Evolutionary conservation across 73 alveolate genomes (phyloP).

Genomic region (Tetrahymena borealis): DNA sequence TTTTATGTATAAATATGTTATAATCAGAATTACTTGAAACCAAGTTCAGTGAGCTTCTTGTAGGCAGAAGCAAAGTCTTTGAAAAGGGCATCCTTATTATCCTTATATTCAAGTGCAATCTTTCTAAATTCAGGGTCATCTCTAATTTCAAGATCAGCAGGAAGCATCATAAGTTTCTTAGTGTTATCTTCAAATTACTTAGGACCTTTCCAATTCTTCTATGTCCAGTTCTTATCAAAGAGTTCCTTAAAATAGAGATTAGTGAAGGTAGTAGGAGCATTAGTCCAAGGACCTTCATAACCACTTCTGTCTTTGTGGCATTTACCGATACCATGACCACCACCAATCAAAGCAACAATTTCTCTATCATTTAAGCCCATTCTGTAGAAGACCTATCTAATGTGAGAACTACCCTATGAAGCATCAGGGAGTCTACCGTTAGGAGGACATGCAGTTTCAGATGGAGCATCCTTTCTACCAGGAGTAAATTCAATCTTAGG

Average conservation of each 20-base stretch:
- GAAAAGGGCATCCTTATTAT: not conserved
- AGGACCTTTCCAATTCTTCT: not conserved
- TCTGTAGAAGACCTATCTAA: slow-evolving; percentile 40
- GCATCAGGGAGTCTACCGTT: slow-evolving; percentile 42
- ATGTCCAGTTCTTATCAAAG: not conserved
- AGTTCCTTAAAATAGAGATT: slow-evolving; percentile 3
- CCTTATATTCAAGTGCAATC: not conserved
- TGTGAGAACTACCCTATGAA: slow-evolving; percentile 26
- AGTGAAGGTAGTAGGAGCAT: slow-evolving; percentile 1
- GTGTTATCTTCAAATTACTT: not conserved
- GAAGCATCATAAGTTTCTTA: not conserved
- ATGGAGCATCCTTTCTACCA: slow-evolving; percentile 30
- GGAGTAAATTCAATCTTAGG: slow-evolving; percentile 43
- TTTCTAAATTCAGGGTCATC: not conserved
- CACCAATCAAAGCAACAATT: slow-evolving; percentile 56
- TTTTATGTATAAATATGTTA: not conserved
- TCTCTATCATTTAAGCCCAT: slow-evolving; percentile 59
- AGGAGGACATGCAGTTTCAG: slow-evolving; percentile 22
- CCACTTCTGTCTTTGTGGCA: slow-evolving; percentile 43
- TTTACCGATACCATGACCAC: slow-evolving; percentile 53
- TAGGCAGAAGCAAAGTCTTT: slow-evolving; percentile 11
- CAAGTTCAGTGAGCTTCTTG: slow-evolving; percentile 29
- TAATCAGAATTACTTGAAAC: not conserved
- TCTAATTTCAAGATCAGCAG: not conserved
- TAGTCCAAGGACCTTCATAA: slow-evolving; percentile 52